A percentile compares a stretch with the other conserved stretches of the same genome.
phyloP scores from a whole-genome alignment of 2,329 filamentous ascomycete genomes.

The Botrytis tulipae region DNA sequence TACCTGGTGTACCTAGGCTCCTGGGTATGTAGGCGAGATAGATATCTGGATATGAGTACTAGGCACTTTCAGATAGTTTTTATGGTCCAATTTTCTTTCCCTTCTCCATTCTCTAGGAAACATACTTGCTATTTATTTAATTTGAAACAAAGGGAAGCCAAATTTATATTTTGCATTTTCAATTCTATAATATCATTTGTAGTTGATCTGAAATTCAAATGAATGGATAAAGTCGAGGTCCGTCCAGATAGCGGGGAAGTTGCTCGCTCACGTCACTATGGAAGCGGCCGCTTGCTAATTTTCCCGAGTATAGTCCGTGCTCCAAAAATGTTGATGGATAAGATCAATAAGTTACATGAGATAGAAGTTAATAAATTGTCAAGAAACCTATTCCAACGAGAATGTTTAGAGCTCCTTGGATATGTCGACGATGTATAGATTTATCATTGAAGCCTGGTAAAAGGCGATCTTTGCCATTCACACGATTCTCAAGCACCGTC shows the following conservation, averaged over 20 bases:
- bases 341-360: background rate
- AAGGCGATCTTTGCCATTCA: conserved; percentile 22
- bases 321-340: conserved; percentile 15
- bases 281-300: conserved; percentile 1
- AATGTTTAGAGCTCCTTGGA: conserved; percentile 48
- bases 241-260: background rate
- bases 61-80: background rate
- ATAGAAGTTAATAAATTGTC: conserved; percentile 20
- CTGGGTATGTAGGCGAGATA: background rate
- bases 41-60: background rate
- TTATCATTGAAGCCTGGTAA: conserved; percentile 32
- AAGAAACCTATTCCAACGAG: conserved; percentile 22
- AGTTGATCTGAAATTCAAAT: background rate
- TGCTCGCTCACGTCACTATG: background rate
- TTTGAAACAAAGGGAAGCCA: background rate
- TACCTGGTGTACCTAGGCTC: no score
- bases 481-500: conserved; percentile 46
- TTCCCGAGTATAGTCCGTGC: background rate
- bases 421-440: conserved; percentile 51
- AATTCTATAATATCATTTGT: background rate
- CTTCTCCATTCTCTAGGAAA: background rate
- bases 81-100: background rate
- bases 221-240: background rate
- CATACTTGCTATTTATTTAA: background rate
- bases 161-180: fast-evolving